These are phyloP conservation scores for Orobanche coerulescens DNA, from an alignment of 257 asterid species.

Conservation along the genomic window DNA sequence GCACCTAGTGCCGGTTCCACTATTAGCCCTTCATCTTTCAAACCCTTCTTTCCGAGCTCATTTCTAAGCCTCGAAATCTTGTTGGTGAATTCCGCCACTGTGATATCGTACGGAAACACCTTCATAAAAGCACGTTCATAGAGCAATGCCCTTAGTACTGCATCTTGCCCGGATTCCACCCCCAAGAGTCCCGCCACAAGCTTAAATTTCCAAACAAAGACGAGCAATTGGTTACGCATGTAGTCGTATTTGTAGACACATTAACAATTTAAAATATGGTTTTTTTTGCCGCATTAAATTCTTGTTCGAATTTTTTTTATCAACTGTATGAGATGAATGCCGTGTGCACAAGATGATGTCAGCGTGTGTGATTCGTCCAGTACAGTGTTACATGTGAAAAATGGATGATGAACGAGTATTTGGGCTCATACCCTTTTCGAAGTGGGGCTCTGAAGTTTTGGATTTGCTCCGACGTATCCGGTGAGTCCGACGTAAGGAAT, in stretches of 20 bases:
- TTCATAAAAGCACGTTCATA: constrained; percentile 31
- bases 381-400: no score
- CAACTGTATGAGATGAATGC: not conserved
- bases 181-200: constrained; percentile 59
- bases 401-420: not conserved
- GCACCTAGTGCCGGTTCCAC: constrained; percentile 41
- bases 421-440: constrained; percentile 41
- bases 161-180: constrained; percentile 72
- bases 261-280: no score
- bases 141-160: constrained; percentile 42
- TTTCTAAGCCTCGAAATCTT: constrained; percentile 41
- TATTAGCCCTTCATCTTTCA: constrained; percentile 69
- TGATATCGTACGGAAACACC: constrained; percentile 39
- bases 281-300: no score
- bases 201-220: constrained; percentile 19
- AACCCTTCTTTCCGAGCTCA: constrained; percentile 43
- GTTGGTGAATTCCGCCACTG: constrained; percentile 48
- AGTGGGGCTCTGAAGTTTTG: constrained; percentile 40
- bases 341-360: not conserved
- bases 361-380: not conserved
- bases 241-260: no score
- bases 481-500: constrained; percentile 91
- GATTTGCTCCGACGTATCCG: constrained; percentile 84
- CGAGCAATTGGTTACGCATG: not conserved
- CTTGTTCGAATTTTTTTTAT: not conserved